These are phyloP conservation scores for Haplosporangium sp. DNA, from an alignment of 371 early-diverging fungal species.

Conservation along the genomic window DNA sequence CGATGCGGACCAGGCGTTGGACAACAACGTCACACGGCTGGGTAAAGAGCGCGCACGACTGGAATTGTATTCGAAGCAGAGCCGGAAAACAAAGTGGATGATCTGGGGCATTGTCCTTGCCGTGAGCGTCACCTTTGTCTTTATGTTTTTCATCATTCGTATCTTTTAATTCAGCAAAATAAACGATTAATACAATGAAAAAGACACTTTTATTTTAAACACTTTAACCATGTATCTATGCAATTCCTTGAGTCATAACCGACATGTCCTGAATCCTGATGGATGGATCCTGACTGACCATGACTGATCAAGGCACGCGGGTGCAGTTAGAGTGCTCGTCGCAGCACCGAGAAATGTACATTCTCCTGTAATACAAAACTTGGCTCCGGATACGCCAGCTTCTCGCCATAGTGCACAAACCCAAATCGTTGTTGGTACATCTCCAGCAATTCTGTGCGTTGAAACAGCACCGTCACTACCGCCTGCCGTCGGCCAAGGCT, in stretches of 20 bases:
- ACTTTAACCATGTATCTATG: background rate
- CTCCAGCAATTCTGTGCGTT: conserved; percentile 56
- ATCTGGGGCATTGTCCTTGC: conserved; percentile 56
- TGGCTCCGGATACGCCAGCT: conserved; percentile 32
- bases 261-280: no score
- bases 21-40: conserved; percentile 53
- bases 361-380: background rate
- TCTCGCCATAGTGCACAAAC: conserved; percentile 61
- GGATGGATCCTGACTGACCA: no score
- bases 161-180: conserved; percentile 22
- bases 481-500: conserved; percentile 51
- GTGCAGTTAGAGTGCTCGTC: conserved; percentile 3
- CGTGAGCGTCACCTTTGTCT: conserved; percentile 52
- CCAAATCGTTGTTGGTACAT: conserved; percentile 63
- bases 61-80: conserved; percentile 51
- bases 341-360: conserved; percentile 24
- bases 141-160: conserved; percentile 58
- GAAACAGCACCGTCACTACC: conserved; percentile 58
- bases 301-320: no score
- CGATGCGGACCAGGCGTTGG: conserved; percentile 51
- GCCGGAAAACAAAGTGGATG: conserved; percentile 58
- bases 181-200: background rate
- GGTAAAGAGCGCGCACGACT: conserved; percentile 53
- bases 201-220: background rate
- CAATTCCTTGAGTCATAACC: no score